Conservation (phyloP, 495 filamentous ascomycete genomes). For the Chaetomium cochliodes region DNA sequence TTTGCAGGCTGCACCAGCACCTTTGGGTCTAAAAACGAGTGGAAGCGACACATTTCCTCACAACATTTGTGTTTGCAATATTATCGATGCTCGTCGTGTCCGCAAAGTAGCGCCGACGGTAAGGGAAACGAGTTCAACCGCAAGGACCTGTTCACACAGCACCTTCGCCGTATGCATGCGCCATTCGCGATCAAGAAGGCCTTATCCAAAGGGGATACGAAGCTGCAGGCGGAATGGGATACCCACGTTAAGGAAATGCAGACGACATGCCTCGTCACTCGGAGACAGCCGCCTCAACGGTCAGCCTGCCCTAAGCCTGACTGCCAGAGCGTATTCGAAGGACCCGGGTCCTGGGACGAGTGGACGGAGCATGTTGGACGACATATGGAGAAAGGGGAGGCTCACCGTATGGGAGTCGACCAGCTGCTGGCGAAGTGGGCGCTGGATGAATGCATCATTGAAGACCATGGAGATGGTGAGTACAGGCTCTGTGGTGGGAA, state of each 20-base stretch:
- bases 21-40: constrained; percentile 94
- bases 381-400: constrained; percentile 73
- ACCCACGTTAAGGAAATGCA: constrained; percentile 59
- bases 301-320: constrained; percentile 68
- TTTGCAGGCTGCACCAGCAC: constrained; percentile 80
- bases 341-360: constrained; percentile 74
- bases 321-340: constrained; percentile 67
- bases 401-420: constrained; percentile 51
- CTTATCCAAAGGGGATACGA: constrained; percentile 51
- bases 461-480: constrained; percentile 49
- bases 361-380: constrained; percentile 91
- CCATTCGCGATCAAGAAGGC: constrained; percentile 53
- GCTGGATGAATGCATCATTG: constrained; percentile 57
- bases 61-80: constrained; percentile 83
- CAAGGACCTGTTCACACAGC: constrained; percentile 94
- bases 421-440: constrained; percentile 55
- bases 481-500: constrained; percentile 47
- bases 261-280: constrained; percentile 64
- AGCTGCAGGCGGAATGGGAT: constrained; percentile 56
- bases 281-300: constrained; percentile 63
- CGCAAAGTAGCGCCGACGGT: constrained; percentile 58
- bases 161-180: constrained; percentile 88
- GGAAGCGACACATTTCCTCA: constrained; percentile 82
- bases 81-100: constrained; percentile 78
- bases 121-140: constrained; percentile 72